Conservation (phyloP, 345 rosid genomes). For the Toxicodendron radicans region DNA sequence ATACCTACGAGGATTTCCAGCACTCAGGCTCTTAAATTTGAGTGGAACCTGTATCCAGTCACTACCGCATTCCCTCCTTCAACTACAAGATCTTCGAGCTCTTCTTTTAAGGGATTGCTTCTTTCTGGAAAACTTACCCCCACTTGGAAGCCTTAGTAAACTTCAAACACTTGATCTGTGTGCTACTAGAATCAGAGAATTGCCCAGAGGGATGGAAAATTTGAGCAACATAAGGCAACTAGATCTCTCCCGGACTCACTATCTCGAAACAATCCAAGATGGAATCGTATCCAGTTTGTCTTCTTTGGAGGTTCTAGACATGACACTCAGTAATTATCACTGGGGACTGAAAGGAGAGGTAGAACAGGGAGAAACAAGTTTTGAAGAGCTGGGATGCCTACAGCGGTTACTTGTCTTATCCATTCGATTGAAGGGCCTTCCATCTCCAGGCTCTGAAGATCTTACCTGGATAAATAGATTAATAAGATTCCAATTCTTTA, state of each 20-base stretch:
- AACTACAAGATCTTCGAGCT: slow-evolving; percentile 31
- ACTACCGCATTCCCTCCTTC: slow-evolving; percentile 32
- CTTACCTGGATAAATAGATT: slow-evolving; percentile 23
- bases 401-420: slow-evolving; percentile 18
- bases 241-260: slow-evolving; percentile 39
- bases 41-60: slow-evolving; percentile 32
- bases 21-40: slow-evolving; percentile 36
- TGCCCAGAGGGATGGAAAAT: slow-evolving; percentile 35
- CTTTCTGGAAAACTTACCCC: slow-evolving; percentile 36
- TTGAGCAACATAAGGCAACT: slow-evolving; percentile 31
- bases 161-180: slow-evolving; percentile 44
- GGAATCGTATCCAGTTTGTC: slow-evolving; percentile 33
- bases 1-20: slow-evolving; percentile 33
- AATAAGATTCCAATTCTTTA: slow-evolving; percentile 29
- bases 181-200: slow-evolving; percentile 31
- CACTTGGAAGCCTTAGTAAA: slow-evolving; percentile 32
- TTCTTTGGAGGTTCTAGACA: slow-evolving; percentile 41
- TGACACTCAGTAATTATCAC: slow-evolving; percentile 41
- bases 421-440: slow-evolving; percentile 27
- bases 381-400: slow-evolving; percentile 31
- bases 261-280: slow-evolving; percentile 32
- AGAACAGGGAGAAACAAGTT: slow-evolving; percentile 30
- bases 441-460: slow-evolving; percentile 29
- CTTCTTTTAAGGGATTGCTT: slow-evolving; percentile 37
- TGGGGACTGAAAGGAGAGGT: slow-evolving; percentile 29